A percentile compares a stretch with the other conserved stretches of the same genome.
Evolutionary conservation across 2,329 filamentous ascomycete genomes (phyloP).

Genomic region (Cryphonectria parasitica): DNA sequence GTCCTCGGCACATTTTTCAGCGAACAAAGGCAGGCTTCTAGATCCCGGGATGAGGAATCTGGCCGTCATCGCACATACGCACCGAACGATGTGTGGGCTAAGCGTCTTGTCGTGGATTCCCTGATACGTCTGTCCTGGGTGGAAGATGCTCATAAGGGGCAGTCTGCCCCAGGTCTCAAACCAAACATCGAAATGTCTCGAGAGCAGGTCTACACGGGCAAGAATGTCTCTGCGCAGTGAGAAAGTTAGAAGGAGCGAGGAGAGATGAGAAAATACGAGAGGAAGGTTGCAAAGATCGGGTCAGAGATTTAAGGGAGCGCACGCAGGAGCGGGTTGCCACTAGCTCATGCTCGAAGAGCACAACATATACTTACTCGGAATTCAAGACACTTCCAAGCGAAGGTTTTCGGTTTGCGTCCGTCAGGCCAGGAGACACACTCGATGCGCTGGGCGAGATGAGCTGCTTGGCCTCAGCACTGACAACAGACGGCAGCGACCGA

Average conservation of each 20-base stretch:
- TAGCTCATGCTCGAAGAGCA: not conserved
- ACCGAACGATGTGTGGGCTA: slow-evolving; percentile 41
- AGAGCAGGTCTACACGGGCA: slow-evolving; percentile 41
- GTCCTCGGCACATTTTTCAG: slow-evolving; percentile 43
- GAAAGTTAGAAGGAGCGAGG: not conserved
- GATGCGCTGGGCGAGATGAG: slow-evolving; percentile 11
- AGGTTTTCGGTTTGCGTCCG: slow-evolving; percentile 9
- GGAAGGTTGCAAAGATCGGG: not conserved
- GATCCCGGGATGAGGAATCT: slow-evolving; percentile 42
- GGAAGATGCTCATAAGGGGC: slow-evolving; percentile 45
- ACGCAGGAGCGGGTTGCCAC: not conserved
- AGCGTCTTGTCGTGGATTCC: slow-evolving; percentile 44
- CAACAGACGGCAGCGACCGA: slow-evolving; percentile 9
- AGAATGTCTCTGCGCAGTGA: slow-evolving; percentile 37
- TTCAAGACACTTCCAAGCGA: slow-evolving; percentile 7
- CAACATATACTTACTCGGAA: slow-evolving; percentile 20
- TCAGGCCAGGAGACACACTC: slow-evolving; percentile 16
- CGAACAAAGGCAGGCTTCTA: slow-evolving; percentile 40
- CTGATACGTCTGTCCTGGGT: slow-evolving; percentile 40
- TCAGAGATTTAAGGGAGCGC: not conserved
- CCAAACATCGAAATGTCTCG: slow-evolving; percentile 44
- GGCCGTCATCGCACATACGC: slow-evolving; percentile 44
- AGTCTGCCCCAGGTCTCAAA: slow-evolving; percentile 45
- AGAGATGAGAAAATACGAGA: not conserved
- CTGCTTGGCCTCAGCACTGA: slow-evolving; percentile 12